Base-by-base conservation (phyloP, 257 asterid species). In the Solanum gracilifrons region DNA sequence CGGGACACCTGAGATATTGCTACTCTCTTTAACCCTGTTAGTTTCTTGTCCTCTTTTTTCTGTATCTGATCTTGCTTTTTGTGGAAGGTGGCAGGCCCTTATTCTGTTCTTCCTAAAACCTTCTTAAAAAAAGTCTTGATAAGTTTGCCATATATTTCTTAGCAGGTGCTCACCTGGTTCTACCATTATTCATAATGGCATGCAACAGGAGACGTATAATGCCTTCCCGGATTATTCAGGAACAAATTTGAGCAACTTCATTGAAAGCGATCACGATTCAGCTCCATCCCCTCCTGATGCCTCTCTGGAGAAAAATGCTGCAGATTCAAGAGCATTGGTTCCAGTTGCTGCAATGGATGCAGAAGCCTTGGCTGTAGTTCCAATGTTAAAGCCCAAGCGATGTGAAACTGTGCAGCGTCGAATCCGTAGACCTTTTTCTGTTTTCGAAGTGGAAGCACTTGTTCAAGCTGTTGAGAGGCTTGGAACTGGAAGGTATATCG, bases 401-500 rank as follows among this genome's bases (percentile, higher is more conserved):
- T 92, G 93, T 5, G 97, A 95, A 77, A 90, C 93, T 21, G 92
- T 91, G 1, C 96, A 93, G 85, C 95, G 98, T 75, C 87, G 98
- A 18, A 93, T 93, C 58, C 97, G 98, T 83, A 88, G 98, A 82
- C 98, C 98, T 25, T 95, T 94, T 89, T 92, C 95, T 69, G 98
- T 95, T 62, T 88, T 91, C 36, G 98, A 95, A 91, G 98, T 94
- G 31, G 98, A 95, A 93, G 96, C 96, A 74, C 94, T 93, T 21
- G 98, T 95, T 77, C 96, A 93, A 90, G 92, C 91, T 80, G 91
- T 90, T 62, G 91, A 90, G 90, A 88, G 85, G 82, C 91, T 90
- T 90, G 92, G 92, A 85, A 90, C 91, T 51, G 92, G 92, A 87
- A 90, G 92, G 90, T 90, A 86, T 46, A 73, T 29, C 39, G 16